phyloP scores from a whole-genome alignment of 352 stramenopile genomes.

The Globisporangium megalacanthum region DNA sequence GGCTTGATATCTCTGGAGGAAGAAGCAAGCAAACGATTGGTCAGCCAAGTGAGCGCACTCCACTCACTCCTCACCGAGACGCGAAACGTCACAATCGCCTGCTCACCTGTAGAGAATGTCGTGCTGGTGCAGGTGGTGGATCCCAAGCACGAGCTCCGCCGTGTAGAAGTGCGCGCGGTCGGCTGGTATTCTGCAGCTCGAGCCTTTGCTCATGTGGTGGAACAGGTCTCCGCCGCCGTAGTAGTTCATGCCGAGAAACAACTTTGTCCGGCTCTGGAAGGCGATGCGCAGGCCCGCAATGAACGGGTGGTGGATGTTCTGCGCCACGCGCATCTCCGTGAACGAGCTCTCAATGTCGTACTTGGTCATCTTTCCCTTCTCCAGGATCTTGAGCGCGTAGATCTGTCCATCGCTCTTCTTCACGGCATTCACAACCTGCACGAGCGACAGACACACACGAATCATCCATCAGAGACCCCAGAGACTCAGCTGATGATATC shows the following conservation, averaged over 20 bases:
- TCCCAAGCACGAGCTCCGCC: conserved; percentile 89
- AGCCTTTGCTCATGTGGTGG: conserved; percentile 87
- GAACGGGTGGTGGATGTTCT: conserved; percentile 88
- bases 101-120: conserved; percentile 92
- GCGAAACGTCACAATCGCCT: neutral
- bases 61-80: neutral
- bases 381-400: conserved; percentile 89
- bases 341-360: conserved; percentile 88
- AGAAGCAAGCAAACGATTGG: neutral
- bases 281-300: conserved; percentile 81
- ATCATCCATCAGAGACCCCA: neutral
- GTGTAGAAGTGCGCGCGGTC: conserved; percentile 90
- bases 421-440: conserved; percentile 77
- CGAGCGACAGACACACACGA: neutral
- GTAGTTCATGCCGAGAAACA: conserved; percentile 88
- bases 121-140: conserved; percentile 91
- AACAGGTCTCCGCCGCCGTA: conserved; percentile 84
- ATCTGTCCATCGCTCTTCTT: conserved; percentile 89
- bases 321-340: conserved; percentile 85
- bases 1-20: conserved; percentile 91
- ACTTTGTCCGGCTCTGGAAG: conserved; percentile 83
- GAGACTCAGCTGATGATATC: too few relatives aligned
- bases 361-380: conserved; percentile 88
- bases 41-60: neutral
- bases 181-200: conserved; percentile 78